Percentiles rank a stretch among this genome's conserved stretches.
phyloP scores from a whole-genome alignment of 768 basidiomycete genomes.

The Agaricus subrufescens region DNA sequence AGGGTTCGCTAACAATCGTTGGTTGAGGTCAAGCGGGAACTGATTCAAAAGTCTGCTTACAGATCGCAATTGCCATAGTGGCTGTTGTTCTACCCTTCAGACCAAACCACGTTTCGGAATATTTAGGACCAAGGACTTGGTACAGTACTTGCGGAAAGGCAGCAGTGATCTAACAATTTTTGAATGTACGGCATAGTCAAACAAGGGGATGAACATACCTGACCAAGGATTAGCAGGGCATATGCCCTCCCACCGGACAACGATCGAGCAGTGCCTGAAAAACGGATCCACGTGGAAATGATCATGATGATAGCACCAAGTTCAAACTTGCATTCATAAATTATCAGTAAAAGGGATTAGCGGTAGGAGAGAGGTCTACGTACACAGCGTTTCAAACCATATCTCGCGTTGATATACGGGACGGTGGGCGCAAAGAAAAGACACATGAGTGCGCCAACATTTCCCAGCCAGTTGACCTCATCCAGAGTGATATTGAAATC shows the following conservation, averaged over 20 bases:
- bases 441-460: conserved; percentile 56
- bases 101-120: conserved; percentile 83
- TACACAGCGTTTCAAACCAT: conserved; percentile 62
- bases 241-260: conserved; percentile 52
- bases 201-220: conserved; percentile 36
- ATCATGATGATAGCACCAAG: conserved; percentile 50
- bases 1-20: conserved; percentile 53
- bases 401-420: conserved; percentile 52
- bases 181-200: neutral
- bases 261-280: conserved; percentile 57
- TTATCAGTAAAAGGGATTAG: neutral
- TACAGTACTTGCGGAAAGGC: conserved; percentile 67
- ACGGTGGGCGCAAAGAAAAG: conserved; percentile 57
- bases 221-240: conserved; percentile 63
- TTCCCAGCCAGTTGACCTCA: conserved; percentile 80
- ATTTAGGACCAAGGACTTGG: conserved; percentile 75
- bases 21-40: neutral
- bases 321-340: conserved; percentile 45
- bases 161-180: conserved; percentile 44
- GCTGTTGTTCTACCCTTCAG: conserved; percentile 73
- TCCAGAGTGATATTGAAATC: conserved; percentile 68
- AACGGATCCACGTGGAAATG: conserved; percentile 72
- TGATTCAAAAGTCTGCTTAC: conserved; percentile 21
- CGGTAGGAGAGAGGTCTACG: conserved; percentile 20
- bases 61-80: conserved; percentile 54